These are phyloP conservation scores for Cladosporium austrohemisphaericum DNA, from an alignment of 2,329 filamentous ascomycete species.

Conservation along the genomic window DNA sequence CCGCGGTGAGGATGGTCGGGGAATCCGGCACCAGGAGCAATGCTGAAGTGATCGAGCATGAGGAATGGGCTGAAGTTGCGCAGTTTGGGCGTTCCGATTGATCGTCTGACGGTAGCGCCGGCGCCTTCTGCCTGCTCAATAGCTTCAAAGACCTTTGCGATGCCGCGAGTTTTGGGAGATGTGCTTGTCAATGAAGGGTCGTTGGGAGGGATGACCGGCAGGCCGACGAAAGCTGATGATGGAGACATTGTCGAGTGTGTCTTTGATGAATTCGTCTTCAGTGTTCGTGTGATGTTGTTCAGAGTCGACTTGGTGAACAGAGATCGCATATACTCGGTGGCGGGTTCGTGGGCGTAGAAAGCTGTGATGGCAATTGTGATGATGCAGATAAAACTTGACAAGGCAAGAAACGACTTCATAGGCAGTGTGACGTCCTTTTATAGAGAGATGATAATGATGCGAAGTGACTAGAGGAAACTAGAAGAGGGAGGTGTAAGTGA, in stretches of 20 bases:
- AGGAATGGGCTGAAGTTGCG: conserved; percentile 88
- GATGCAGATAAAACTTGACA: conserved; percentile 42
- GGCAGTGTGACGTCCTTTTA: conserved; percentile 32
- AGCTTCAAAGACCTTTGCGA: conserved; percentile 79
- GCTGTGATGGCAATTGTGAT: conserved; percentile 34
- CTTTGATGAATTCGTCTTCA: conserved; percentile 31
- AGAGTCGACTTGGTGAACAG: conserved; percentile 31
- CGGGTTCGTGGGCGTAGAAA: conserved; percentile 28
- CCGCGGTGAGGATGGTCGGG: conserved; percentile 82
- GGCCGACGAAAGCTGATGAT: conserved; percentile 40
- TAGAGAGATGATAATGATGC: conserved; percentile 19
- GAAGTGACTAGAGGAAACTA: conserved; percentile 5
- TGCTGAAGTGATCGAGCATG: conserved; percentile 91
- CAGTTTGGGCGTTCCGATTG: conserved; percentile 77
- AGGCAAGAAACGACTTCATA: conserved; percentile 36
- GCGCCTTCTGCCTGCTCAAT: conserved; percentile 83
- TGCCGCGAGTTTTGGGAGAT: conserved; percentile 68
- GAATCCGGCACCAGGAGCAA: conserved; percentile 78
- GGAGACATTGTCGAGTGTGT: conserved; percentile 31
- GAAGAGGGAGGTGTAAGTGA: conserved; percentile 1
- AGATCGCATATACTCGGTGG: conserved; percentile 38
- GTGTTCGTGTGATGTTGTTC: conserved; percentile 24
- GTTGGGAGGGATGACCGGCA: conserved; percentile 47
- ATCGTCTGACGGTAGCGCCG: conserved; percentile 80
- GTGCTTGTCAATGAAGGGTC: conserved; percentile 45